phyloP scores from a whole-genome alignment of 495 filamentous ascomycete genomes.

The Aspergillus ellipticus region DNA sequence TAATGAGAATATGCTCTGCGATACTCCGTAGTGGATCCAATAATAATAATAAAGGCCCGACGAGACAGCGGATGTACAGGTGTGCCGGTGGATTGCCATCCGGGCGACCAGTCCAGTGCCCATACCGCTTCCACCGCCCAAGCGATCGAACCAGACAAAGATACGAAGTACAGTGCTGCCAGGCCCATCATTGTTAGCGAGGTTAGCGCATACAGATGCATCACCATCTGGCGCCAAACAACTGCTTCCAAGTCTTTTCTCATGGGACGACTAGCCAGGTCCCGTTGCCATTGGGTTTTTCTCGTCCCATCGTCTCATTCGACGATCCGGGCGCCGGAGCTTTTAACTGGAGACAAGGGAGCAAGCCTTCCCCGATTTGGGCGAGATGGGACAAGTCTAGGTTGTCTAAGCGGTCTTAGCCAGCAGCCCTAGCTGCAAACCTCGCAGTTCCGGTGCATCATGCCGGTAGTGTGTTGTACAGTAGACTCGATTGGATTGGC shows the following conservation, averaged over 20 bases:
- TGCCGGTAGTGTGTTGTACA: constrained; percentile 8
- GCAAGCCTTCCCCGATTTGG: neutral
- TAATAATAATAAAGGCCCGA: too few species aligned
- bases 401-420: constrained; percentile 3
- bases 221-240: constrained; percentile 23
- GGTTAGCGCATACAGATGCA: constrained; percentile 8
- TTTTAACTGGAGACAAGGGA: neutral
- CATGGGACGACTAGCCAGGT: neutral
- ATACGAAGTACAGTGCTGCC: neutral
- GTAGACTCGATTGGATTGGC: constrained; percentile 1
- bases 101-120: neutral
- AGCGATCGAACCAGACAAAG: neutral
- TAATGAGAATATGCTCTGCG: too few species aligned
- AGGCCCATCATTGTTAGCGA: neutral
- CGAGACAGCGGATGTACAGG: too few species aligned
- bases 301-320: neutral
- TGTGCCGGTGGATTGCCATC: too few species aligned
- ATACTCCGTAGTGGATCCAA: too few species aligned
- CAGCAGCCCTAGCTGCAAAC: constrained; percentile 8
- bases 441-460: constrained; percentile 13
- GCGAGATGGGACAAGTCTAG: neutral
- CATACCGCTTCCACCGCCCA: neutral
- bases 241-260: constrained; percentile 13
- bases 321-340: neutral
- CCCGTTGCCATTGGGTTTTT: neutral